Conservation (phyloP, 148 eudicot species). For the Camellia japonica region DNA sequence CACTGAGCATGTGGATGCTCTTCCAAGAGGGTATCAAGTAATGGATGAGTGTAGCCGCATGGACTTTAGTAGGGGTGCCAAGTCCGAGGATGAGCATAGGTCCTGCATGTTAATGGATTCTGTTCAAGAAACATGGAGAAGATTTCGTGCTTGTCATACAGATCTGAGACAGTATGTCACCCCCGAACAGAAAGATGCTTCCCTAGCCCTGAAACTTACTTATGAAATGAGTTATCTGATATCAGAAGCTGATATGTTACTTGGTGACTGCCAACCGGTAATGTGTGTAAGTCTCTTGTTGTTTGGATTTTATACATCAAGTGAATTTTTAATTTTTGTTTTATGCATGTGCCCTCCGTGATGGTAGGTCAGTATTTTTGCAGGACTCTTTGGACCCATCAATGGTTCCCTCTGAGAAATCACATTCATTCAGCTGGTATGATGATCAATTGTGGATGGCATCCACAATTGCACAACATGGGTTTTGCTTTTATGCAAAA, state of each 20-base stretch:
- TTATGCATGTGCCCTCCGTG: slow-evolving; percentile 17
- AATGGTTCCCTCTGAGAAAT: slow-evolving; percentile 42
- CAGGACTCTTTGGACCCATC: slow-evolving; percentile 58
- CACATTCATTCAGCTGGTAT: slow-evolving; percentile 49
- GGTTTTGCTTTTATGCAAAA: slow-evolving; percentile 65
- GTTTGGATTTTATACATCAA: slow-evolving; percentile 9
- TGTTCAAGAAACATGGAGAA: slow-evolving; percentile 77
- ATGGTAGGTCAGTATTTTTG: slow-evolving; percentile 13
- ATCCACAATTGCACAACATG: slow-evolving; percentile 66
- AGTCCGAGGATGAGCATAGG: slow-evolving; percentile 29
- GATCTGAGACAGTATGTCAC: slow-evolving; percentile 51
- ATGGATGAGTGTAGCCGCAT: slow-evolving; percentile 97
- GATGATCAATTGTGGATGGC: slow-evolving; percentile 69
- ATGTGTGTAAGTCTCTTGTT: slow-evolving; percentile 34
- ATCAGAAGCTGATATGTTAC: slow-evolving; percentile 74
- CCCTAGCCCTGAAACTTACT: slow-evolving; percentile 39
- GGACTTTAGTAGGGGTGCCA: slow-evolving; percentile 50
- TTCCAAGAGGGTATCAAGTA: slow-evolving; percentile 50
- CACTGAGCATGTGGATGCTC: slow-evolving; percentile 38
- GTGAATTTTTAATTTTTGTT: background rate
- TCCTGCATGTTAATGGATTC: slow-evolving; percentile 24
- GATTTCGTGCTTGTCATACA: slow-evolving; percentile 39
- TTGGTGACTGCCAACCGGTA: slow-evolving; percentile 49
- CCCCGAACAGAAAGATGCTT: slow-evolving; percentile 49
- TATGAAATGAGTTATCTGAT: slow-evolving; percentile 61